Evolutionary conservation across 805 yeast genomes (phyloP).

Genomic region (Naumovozyma baii): DNA sequence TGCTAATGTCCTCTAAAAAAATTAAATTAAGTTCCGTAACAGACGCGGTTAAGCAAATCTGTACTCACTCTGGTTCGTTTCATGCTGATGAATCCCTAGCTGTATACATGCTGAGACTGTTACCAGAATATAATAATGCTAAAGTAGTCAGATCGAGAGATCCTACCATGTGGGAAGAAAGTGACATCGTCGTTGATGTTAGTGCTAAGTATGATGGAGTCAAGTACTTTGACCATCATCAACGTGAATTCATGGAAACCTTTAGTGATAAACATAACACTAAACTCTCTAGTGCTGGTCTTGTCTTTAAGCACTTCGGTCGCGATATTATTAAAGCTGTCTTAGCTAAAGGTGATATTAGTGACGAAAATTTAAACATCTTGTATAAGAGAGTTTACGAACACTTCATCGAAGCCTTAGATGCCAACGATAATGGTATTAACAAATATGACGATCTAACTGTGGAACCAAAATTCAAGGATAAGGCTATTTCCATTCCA

Average conservation of each 20-base stretch:
- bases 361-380: conserved; percentile 41
- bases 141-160: conserved; percentile 75
- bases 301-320: conserved; percentile 81
- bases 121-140: conserved; percentile 62
- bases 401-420: conserved; percentile 83
- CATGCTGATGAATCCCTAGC: conserved; percentile 97
- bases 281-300: conserved; percentile 87
- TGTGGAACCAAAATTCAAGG: conserved; percentile 55
- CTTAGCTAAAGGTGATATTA: conserved; percentile 31
- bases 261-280: conserved; percentile 58
- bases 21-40: conserved; percentile 10
- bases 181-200: conserved; percentile 93
- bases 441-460: conserved; percentile 46
- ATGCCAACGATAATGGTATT: conserved; percentile 94
- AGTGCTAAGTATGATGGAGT: conserved; percentile 70
- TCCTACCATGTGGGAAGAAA: conserved; percentile 68
- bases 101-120: conserved; percentile 66
- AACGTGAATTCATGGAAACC: conserved; percentile 75
- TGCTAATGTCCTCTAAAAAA: conserved; percentile 11
- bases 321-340: conserved; percentile 48
- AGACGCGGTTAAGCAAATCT: conserved; percentile 41
- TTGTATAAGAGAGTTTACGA: conserved; percentile 71
- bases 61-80: conserved; percentile 88
- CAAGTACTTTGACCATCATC: conserved; percentile 93
- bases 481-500: conserved; percentile 66